phyloP scores from a whole-genome alignment of 192 early-diverging fungal species.

The Funneliformis geosporum region DNA sequence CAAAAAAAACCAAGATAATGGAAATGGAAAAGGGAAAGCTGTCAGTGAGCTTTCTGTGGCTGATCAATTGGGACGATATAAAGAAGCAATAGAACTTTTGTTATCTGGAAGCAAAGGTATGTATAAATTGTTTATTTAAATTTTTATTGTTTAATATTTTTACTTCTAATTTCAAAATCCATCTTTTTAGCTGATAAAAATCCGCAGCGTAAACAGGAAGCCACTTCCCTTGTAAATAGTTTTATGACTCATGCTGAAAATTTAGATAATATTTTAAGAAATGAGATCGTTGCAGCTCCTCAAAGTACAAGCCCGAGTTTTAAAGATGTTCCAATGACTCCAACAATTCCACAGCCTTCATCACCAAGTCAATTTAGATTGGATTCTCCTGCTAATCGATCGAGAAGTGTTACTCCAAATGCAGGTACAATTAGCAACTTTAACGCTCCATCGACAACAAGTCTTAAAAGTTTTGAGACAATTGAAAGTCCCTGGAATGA shows the following conservation, averaged over 20 bases:
- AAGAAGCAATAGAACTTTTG: conserved; percentile 65
- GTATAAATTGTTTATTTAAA: not conserved
- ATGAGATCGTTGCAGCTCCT: not conserved
- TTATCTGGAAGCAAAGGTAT: conserved; percentile 66
- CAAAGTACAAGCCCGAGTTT: conserved; percentile 2
- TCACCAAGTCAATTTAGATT: not conserved
- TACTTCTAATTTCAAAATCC: not conserved
- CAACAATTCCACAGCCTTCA: not conserved
- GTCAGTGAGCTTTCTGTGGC: not conserved
- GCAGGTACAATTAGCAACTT: not conserved
- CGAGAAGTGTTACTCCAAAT: not conserved
- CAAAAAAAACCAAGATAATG: not conserved
- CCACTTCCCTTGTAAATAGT: conserved; percentile 44
- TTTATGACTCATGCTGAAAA: conserved; percentile 56
- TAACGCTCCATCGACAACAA: conserved; percentile 22
- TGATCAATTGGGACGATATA: conserved; percentile 51
- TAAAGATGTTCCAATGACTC: conserved; percentile 22
- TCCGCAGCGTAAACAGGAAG: conserved; percentile 49
- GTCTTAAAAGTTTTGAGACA: conserved; percentile 25
- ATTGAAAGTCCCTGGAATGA: conserved; percentile 11
- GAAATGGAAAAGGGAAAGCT: not conserved
- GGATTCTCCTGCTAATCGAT: not conserved
- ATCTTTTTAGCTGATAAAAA: conserved; percentile 56
- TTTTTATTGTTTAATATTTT: not conserved
- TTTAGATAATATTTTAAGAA: conserved; percentile 39